Conservation (phyloP, 2,329 filamentous ascomycete genomes). For the Trichoderma semiorbis region DNA sequence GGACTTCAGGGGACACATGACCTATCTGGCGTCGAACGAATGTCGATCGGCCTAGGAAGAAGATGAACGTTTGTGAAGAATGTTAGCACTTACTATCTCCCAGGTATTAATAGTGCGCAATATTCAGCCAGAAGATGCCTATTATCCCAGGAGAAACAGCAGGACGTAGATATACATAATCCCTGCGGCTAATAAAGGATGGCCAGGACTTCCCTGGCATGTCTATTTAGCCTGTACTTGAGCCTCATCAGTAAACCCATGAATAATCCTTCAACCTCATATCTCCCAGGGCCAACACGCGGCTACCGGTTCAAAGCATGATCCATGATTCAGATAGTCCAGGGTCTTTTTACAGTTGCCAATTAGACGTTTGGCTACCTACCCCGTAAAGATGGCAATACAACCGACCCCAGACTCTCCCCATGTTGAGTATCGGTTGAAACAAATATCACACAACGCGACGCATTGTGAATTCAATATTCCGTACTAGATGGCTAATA, state of each 20-base stretch:
- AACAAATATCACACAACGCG: neutral
- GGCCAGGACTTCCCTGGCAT: neutral
- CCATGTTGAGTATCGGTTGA: neutral
- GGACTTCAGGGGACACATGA: neutral
- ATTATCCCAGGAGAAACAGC: neutral
- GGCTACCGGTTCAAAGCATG: neutral
- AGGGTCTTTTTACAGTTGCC: neutral
- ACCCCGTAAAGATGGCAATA: neutral
- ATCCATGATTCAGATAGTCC: neutral
- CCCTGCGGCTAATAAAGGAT: neutral
- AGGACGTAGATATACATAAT: neutral
- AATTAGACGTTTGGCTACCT: neutral
- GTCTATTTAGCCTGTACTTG: neutral
- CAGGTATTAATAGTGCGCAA: neutral
- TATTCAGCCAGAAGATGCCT: neutral
- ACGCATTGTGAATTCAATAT: neutral
- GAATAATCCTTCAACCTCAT: neutral
- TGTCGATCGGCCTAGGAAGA: neutral
- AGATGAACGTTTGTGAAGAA: neutral
- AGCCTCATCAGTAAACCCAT: neutral
- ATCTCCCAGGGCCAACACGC: neutral
- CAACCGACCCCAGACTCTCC: constrained; percentile 1
- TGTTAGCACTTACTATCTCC: no score
- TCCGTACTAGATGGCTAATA: neutral
- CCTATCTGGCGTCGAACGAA: neutral